phyloP scores from a whole-genome alignment of 2,329 filamentous ascomycete genomes.

The Grosmannia serpens region DNA sequence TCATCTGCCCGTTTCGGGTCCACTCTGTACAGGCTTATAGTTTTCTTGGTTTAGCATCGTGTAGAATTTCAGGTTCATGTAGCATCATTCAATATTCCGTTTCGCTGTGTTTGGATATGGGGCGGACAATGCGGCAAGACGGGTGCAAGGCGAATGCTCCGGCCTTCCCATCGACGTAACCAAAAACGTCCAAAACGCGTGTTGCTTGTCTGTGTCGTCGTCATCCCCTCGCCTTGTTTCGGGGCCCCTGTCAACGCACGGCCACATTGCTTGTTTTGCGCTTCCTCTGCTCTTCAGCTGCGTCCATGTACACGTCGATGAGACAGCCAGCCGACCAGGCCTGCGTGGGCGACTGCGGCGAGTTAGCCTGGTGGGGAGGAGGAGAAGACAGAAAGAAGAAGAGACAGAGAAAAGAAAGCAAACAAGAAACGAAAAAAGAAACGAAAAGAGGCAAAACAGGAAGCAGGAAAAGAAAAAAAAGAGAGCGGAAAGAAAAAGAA shows the following conservation, averaged over 20 bases:
- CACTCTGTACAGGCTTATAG: not conserved
- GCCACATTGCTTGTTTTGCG: conserved; percentile 1
- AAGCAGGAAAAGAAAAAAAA: not conserved
- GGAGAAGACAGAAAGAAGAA: not conserved
- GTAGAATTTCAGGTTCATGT: not conserved
- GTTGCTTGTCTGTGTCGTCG: not conserved
- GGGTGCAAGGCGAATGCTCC: not conserved
- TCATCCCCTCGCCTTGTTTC: not conserved
- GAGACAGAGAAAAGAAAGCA: no score
- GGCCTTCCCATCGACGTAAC: not conserved
- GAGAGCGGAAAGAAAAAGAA: not conserved
- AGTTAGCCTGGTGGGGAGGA: not conserved
- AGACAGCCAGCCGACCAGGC: conserved; percentile 93
- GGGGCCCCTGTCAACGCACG: not conserved
- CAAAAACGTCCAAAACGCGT: not conserved
- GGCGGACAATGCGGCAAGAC: not conserved
- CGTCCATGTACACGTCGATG: conserved; percentile 94
- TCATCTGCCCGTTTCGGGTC: not conserved
- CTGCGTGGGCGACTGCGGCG: conserved; percentile 70
- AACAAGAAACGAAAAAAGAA: no score
- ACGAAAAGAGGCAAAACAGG: no score
- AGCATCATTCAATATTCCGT: not conserved
- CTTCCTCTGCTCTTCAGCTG: conserved; percentile 40
- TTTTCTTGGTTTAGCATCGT: not conserved
- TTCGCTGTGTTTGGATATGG: not conserved